Conservation (phyloP, 192 early-diverging fungal genomes). For the Coemansia asiatica region DNA sequence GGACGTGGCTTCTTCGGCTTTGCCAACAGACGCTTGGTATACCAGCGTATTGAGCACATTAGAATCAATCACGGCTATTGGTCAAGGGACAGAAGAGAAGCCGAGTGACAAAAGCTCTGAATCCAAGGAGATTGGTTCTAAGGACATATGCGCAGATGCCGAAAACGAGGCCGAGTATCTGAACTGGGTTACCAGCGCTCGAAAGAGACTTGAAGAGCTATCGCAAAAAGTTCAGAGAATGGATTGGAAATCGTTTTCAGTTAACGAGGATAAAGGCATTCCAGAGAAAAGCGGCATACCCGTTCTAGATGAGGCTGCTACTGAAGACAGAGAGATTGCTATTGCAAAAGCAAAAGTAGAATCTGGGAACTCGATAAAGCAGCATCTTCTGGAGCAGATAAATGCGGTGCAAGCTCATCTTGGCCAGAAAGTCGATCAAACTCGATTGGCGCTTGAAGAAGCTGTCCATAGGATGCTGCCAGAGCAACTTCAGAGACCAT, state of each 20-base stretch:
- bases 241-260: constrained; percentile 18
- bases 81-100: not conserved
- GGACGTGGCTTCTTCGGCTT: not conserved
- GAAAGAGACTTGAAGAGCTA: constrained; percentile 21
- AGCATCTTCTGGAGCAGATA: constrained; percentile 28
- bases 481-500: constrained; percentile 35
- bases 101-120: not conserved
- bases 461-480: constrained; percentile 41
- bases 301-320: not conserved
- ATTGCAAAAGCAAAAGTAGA: not conserved
- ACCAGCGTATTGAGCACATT: constrained; percentile 9
- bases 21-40: constrained; percentile 8
- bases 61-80: constrained; percentile 7
- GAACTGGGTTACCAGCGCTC: constrained; percentile 21
- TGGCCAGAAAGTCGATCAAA: constrained; percentile 21
- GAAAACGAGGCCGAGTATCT: constrained; percentile 16
- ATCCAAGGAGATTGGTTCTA: not conserved
- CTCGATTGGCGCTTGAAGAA: constrained; percentile 19
- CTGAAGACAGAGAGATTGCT: too few relatives aligned
- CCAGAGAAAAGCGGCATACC: not conserved
- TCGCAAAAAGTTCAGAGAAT: constrained; percentile 12
- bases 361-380: constrained; percentile 13
- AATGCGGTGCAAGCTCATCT: constrained; percentile 22
- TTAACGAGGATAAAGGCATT: not conserved
- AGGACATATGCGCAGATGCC: not conserved